Conservation (phyloP, 768 basidiomycete genomes). For the Trametes coccinea region DNA sequence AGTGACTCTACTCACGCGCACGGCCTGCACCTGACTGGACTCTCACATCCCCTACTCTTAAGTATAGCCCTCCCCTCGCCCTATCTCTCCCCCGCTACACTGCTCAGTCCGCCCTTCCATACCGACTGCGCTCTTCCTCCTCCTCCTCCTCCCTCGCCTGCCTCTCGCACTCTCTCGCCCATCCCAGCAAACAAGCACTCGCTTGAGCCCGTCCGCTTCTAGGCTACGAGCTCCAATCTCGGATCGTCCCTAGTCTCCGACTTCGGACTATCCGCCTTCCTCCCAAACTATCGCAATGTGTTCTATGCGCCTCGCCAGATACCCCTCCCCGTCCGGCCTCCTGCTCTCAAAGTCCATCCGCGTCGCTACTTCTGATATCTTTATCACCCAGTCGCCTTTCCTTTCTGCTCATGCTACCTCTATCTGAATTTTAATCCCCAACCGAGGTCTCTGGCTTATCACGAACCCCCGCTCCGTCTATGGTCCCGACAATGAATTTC, state of each 20-base stretch:
- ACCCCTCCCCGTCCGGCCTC: conserved; percentile 25
- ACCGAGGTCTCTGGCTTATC: conserved; percentile 16
- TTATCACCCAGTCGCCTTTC: conserved; percentile 25
- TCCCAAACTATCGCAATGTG: conserved; percentile 28
- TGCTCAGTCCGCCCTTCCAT: too few relatives aligned
- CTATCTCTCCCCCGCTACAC: background rate
- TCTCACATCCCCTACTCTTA: conserved; percentile 17
- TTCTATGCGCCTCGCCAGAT: conserved; percentile 19
- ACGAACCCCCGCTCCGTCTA: conserved; percentile 23
- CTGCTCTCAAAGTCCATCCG: background rate
- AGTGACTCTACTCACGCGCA: conserved; percentile 19
- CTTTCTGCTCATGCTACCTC: conserved; percentile 27
- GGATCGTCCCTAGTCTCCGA: conserved; percentile 36
- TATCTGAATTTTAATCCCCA: conserved; percentile 22
- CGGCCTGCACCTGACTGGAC: conserved; percentile 23
- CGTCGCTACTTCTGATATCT: conserved; percentile 19
- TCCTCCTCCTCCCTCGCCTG: background rate
- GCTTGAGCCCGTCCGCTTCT: conserved; percentile 20
- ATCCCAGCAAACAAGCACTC: background rate
- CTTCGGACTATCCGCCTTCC: conserved; percentile 30
- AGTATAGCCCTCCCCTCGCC: conserved; percentile 12
- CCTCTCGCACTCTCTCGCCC: background rate
- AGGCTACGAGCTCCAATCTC: conserved; percentile 23
- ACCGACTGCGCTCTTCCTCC: background rate
- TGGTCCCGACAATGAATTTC: conserved; percentile 30